phyloP scores from a whole-genome alignment of 257 asterid genomes.

The Fraxinus pennsylvanica region DNA sequence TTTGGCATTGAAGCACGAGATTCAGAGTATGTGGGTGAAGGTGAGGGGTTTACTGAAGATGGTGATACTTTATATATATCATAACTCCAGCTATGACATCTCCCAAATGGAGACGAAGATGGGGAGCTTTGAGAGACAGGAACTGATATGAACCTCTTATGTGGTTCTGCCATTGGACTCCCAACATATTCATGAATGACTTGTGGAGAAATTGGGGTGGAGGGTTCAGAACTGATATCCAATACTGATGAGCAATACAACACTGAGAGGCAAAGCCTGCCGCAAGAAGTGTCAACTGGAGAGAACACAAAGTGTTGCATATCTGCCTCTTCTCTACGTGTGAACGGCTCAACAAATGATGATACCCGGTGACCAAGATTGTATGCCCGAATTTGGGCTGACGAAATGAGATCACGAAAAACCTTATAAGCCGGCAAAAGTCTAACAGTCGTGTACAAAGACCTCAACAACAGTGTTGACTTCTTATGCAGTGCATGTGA shows the following conservation, averaged over 20 bases:
- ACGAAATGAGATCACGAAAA: slow-evolving; percentile 73
- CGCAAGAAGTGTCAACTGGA: slow-evolving; percentile 78
- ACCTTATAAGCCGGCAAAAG: slow-evolving; percentile 86
- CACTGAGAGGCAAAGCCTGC: slow-evolving; percentile 86
- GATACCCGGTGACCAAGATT: slow-evolving; percentile 77
- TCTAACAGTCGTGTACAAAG: slow-evolving; percentile 70
- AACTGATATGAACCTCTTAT: slow-evolving; percentile 68
- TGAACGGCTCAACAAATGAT: slow-evolving; percentile 84
- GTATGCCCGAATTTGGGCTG: slow-evolving; percentile 56
- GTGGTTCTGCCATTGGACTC: slow-evolving; percentile 88
- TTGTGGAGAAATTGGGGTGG: slow-evolving; percentile 77
- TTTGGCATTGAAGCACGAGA: slow-evolving; percentile 48
- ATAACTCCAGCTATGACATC: slow-evolving; percentile 93
- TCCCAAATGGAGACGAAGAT: slow-evolving; percentile 57
- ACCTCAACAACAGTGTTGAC: slow-evolving; percentile 64
- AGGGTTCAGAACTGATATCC: slow-evolving; percentile 71
- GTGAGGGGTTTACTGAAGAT: slow-evolving; percentile 64
- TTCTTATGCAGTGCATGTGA: slow-evolving; percentile 68
- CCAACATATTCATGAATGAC: slow-evolving; percentile 86
- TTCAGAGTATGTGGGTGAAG: slow-evolving; percentile 77
- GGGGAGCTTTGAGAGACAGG: slow-evolving; percentile 56
- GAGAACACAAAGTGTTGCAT: slow-evolving; percentile 75
- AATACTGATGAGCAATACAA: slow-evolving; percentile 60
- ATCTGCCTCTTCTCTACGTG: slow-evolving; percentile 77
- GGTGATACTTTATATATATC: slow-evolving; percentile 69